A percentile compares a stretch with the other conserved stretches of the same genome.
These are phyloP conservation scores for Lagenidium sp. DNA, from an alignment of 352 stramenopile genomes.

Conservation along the genomic window DNA sequence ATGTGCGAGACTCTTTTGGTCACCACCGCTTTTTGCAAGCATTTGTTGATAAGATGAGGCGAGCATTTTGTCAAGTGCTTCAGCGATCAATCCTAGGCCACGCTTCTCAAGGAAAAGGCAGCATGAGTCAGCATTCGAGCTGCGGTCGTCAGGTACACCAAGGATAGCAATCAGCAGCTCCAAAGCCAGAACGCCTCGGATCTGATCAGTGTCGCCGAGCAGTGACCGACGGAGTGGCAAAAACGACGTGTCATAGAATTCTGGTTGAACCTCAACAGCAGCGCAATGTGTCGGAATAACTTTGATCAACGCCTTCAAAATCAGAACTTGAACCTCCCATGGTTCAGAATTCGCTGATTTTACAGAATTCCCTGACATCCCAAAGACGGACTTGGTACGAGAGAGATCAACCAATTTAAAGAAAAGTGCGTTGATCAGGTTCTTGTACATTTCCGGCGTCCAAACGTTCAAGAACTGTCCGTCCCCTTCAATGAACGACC, in stretches of 20 bases:
- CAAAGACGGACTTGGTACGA: slow-evolving; percentile 43
- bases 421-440: slow-evolving; percentile 62
- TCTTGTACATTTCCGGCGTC: slow-evolving; percentile 59
- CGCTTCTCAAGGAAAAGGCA: slow-evolving; percentile 43
- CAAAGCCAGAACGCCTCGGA: slow-evolving; percentile 61
- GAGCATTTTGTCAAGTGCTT: slow-evolving; percentile 64
- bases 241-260: slow-evolving; percentile 56
- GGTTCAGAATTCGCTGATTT: slow-evolving; percentile 30
- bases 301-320: slow-evolving; percentile 57
- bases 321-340: slow-evolving; percentile 73
- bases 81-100: slow-evolving; percentile 35
- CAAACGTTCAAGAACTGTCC: slow-evolving; percentile 71
- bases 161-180: slow-evolving; percentile 62
- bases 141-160: slow-evolving; percentile 28
- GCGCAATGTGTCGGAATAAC: slow-evolving; percentile 48
- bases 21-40: slow-evolving; percentile 22
- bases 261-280: slow-evolving; percentile 36
- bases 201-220: slow-evolving; percentile 63
- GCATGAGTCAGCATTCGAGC: slow-evolving; percentile 43
- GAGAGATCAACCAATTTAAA: slow-evolving; percentile 33
- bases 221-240: slow-evolving; percentile 50
- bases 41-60: slow-evolving; percentile 61
- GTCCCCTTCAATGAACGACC: slow-evolving; percentile 73
- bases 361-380: too few species aligned
- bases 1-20: slow-evolving; percentile 19